These are phyloP conservation scores for Boechera retrofracta DNA, from an alignment of 345 rosid genomes.

Conservation along the genomic window DNA sequence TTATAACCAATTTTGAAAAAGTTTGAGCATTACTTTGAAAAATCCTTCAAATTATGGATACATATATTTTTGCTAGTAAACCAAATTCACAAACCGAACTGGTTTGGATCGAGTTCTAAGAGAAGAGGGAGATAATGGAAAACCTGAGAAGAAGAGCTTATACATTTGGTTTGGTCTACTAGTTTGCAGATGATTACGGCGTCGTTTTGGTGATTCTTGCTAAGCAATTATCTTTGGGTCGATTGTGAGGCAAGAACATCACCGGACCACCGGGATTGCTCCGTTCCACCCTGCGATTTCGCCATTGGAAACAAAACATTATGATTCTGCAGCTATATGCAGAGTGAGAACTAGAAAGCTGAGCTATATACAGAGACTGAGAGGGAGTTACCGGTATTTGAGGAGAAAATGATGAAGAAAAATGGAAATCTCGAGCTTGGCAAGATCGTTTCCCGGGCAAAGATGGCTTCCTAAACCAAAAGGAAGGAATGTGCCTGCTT, in stretches of 20 bases:
- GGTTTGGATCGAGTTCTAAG: conserved; percentile 22
- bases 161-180: conserved; percentile 11
- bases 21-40: not conserved
- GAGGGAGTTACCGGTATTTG: conserved; percentile 49
- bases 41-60: not conserved
- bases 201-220: conserved; percentile 46
- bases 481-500: conserved; percentile 77
- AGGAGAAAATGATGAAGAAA: conserved; percentile 87
- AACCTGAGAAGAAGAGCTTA: conserved; percentile 23
- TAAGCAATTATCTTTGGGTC: conserved; percentile 49
- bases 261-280: conserved; percentile 38
- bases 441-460: conserved; percentile 93
- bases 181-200: conserved; percentile 28
- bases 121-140: conserved; percentile 18
- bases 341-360: not conserved
- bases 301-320: conserved; percentile 10
- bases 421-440: conserved; percentile 78
- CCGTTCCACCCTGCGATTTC: conserved; percentile 40
- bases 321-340: not conserved
- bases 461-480: conserved; percentile 84
- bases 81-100: conserved; percentile 12
- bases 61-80: conserved; percentile 13
- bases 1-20: conserved; percentile 2
- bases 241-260: conserved; percentile 46
- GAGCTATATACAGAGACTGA: not conserved